Percentiles rank a stretch among this genome's conserved stretches.
phyloP scores from a whole-genome alignment of 805 yeast genomes.

The Hanseniaspora osmophila region DNA sequence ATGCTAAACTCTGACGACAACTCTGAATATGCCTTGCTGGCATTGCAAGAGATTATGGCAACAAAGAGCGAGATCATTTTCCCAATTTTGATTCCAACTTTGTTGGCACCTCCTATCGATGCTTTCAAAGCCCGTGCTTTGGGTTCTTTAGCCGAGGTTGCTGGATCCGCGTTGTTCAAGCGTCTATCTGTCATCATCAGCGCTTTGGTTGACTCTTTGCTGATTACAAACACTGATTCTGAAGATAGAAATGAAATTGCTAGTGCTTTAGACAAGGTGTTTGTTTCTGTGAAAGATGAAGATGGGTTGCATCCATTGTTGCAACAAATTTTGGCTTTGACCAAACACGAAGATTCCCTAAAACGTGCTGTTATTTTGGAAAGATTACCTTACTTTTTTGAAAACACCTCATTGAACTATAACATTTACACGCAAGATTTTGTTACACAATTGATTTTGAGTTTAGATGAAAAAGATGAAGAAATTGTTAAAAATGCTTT shows the following conservation, averaged over 20 bases:
- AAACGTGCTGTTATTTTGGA: slow-evolving; percentile 51
- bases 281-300: slow-evolving; percentile 57
- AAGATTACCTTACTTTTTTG: slow-evolving; percentile 62
- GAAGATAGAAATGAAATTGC: slow-evolving; percentile 29
- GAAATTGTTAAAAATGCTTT: slow-evolving; percentile 52
- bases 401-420: slow-evolving; percentile 51
- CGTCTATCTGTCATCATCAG: slow-evolving; percentile 63
- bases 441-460: slow-evolving; percentile 51
- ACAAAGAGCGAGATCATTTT: slow-evolving; percentile 80
- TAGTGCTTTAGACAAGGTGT: slow-evolving; percentile 51
- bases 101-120: slow-evolving; percentile 70
- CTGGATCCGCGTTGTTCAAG: slow-evolving; percentile 67
- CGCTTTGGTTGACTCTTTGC: slow-evolving; percentile 50
- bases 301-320: slow-evolving; percentile 75
- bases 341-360: slow-evolving; percentile 58
- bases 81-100: slow-evolving; percentile 82
- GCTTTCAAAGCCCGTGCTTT: slow-evolving; percentile 76
- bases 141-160: slow-evolving; percentile 77
- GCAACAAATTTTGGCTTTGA: slow-evolving; percentile 63
- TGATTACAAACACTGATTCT: slow-evolving; percentile 21
- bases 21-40: slow-evolving; percentile 68
- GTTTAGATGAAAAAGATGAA: slow-evolving; percentile 56
- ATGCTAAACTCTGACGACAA: slow-evolving; percentile 42
- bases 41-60: slow-evolving; percentile 83
- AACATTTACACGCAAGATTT: slow-evolving; percentile 62